Percentiles rank a stretch among this genome's conserved stretches.
Evolutionary conservation across 23 red algal genomes (phyloP).

Genomic region (Cyanidioschyzon merolae): DNA sequence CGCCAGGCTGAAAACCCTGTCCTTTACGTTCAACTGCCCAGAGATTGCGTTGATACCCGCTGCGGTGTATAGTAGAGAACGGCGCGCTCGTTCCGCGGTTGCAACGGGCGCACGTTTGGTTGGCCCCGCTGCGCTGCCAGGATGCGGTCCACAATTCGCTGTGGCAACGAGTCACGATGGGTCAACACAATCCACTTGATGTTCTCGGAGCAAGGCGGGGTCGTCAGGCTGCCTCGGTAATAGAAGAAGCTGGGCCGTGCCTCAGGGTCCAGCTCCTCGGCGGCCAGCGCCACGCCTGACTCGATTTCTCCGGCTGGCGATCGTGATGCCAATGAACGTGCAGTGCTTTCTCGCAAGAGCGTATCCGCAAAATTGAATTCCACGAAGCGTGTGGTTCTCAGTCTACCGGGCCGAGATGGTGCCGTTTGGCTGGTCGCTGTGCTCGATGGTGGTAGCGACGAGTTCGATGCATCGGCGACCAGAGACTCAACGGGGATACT

Average conservation of each 20-base stretch:
- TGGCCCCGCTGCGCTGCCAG: not conserved
- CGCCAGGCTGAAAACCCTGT: no score
- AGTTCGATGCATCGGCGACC: not conserved
- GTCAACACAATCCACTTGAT: slow-evolving; percentile 11
- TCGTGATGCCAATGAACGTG: not conserved
- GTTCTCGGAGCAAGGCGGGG: slow-evolving; percentile 16
- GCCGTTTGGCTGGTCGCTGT: not conserved
- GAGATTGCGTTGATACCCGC: no score
- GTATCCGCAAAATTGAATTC: slow-evolving; percentile 13
- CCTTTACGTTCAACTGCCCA: no score
- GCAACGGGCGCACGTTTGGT: slow-evolving; percentile 10
- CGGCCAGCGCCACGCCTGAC: not conserved
- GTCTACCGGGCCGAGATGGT: not conserved
- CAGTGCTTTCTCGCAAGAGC: not conserved
- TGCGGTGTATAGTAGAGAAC: not conserved
- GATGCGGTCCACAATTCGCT: not conserved
- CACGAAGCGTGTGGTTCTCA: not conserved
- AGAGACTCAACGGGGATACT: not conserved
- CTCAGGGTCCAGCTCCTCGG: not conserved
- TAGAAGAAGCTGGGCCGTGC: not conserved
- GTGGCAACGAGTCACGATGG: not conserved
- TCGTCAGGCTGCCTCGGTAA: slow-evolving; percentile 4
- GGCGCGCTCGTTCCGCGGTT: not conserved
- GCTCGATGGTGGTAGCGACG: not conserved
- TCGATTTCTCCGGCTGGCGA: slow-evolving; percentile 5